Percentiles rank a stretch among this genome's conserved stretches.
These are phyloP conservation scores for Coccomyxa sp. DNA, from an alignment of 139 green algal species.

Conservation along the genomic window DNA sequence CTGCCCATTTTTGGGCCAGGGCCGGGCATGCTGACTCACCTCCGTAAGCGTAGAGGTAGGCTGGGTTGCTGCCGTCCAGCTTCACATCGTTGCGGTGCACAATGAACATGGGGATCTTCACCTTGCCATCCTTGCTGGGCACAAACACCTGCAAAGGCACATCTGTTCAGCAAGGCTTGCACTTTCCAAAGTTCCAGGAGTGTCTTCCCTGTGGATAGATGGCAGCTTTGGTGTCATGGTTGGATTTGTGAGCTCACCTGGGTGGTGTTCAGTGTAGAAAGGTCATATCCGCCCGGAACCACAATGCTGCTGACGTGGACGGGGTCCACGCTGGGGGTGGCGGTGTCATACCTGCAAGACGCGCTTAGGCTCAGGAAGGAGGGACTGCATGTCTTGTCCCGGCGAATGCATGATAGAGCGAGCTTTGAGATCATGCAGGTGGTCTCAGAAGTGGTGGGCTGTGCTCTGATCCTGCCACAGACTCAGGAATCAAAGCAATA, in stretches of 20 bases:
- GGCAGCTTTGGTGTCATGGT: neutral
- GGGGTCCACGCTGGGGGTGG: neutral
- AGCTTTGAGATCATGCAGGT: too few relatives aligned
- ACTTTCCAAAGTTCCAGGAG: too few relatives aligned
- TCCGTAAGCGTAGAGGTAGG: constrained; percentile 90
- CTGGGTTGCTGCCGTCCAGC: constrained; percentile 59
- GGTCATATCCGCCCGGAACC: neutral
- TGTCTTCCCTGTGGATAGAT: too few relatives aligned
- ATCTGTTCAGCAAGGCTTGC: too few relatives aligned
- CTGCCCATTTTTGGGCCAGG: too few relatives aligned
- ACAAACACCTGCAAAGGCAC: constrained; percentile 76
- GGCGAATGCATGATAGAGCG: too few relatives aligned
- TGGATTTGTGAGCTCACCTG: neutral
- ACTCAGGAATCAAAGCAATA: too few relatives aligned
- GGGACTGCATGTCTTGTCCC: too few relatives aligned
- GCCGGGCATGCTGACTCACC: constrained; percentile 1
- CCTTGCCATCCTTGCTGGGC: constrained; percentile 71
- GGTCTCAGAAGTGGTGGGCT: too few relatives aligned
- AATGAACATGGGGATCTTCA: constrained; percentile 82
- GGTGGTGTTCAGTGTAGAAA: neutral
- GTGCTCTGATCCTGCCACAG: too few relatives aligned
- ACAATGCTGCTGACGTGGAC: neutral
- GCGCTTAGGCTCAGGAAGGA: too few relatives aligned
- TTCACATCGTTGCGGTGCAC: constrained; percentile 53
- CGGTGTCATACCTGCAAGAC: constrained; percentile 8